Evolutionary conservation across 106 monocot genomes (phyloP).

Genomic region (Hemerocallis citrina): DNA sequence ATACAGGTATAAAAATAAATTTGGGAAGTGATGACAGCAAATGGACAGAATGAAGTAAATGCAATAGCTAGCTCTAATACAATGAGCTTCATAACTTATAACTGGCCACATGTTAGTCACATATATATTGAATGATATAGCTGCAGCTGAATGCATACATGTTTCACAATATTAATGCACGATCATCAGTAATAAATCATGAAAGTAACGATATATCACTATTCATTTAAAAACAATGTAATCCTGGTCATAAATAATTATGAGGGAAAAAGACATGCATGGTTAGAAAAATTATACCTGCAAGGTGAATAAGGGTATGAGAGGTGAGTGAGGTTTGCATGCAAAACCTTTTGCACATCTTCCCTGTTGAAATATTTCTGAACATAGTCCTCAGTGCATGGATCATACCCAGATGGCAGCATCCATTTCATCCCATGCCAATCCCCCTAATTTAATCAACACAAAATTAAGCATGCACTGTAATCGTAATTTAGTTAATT

Average conservation of each 20-base stretch:
- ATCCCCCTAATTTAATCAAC: slow-evolving; percentile 9
- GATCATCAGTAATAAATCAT: not conserved
- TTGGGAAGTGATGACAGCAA: not conserved
- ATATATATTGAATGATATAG: not conserved
- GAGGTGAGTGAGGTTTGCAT: slow-evolving; percentile 66
- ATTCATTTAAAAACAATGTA: no score
- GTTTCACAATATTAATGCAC: not conserved
- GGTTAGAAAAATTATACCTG: slow-evolving; percentile 58
- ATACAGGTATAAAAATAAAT: no score
- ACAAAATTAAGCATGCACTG: no score
- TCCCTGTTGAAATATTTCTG: slow-evolving; percentile 62
- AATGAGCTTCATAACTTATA: not conserved
- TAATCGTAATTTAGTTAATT: not conserved
- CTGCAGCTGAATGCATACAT: slow-evolving; percentile 6
- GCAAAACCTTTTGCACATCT: slow-evolving; percentile 76
- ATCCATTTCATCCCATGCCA: slow-evolving; percentile 26
- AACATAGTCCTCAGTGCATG: slow-evolving; percentile 74
- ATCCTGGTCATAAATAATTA: no score
- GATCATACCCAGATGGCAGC: slow-evolving; percentile 63
- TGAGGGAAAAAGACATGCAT: not conserved
- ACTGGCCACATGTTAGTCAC: not conserved
- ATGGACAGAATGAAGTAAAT: not conserved
- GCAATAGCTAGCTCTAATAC: not conserved
- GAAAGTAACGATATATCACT: no score
- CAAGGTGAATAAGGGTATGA: slow-evolving; percentile 64